Evolutionary conservation across 495 filamentous ascomycete genomes (phyloP).

Genomic region (Aspergillus incahuasiensis): DNA sequence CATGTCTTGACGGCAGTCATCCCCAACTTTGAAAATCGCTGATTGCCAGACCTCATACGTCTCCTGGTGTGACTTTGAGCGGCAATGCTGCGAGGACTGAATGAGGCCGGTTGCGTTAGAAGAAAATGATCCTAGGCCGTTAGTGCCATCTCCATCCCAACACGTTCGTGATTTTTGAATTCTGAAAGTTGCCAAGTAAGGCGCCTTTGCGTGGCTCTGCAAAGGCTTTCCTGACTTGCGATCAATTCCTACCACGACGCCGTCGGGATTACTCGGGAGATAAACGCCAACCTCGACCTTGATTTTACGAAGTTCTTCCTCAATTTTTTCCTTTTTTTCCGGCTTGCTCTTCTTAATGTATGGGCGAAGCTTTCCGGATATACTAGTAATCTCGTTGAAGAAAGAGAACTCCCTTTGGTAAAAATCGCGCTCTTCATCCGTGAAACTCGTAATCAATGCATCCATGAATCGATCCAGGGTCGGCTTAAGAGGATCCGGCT

Average conservation of each 20-base stretch:
- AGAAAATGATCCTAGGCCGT: constrained; percentile 19
- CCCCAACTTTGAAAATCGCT: constrained; percentile 99
- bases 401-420: constrained; percentile 95
- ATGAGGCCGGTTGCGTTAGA: constrained; percentile 49
- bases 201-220: constrained; percentile 96
- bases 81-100: constrained; percentile 37
- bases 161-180: constrained; percentile 72
- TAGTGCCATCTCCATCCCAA: constrained; percentile 20
- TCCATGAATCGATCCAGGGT: constrained; percentile 87
- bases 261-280: constrained; percentile 93
- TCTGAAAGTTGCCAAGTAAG: constrained; percentile 97
- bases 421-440: constrained; percentile 69
- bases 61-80: constrained; percentile 31
- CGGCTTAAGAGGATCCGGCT: constrained; percentile 91
- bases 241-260: constrained; percentile 94
- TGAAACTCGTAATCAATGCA: constrained; percentile 77
- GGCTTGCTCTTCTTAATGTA: constrained; percentile 89
- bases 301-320: constrained; percentile 95
- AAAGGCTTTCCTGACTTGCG: constrained; percentile 95
- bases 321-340: constrained; percentile 98
- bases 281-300: constrained; percentile 96
- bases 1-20: constrained; percentile 97
- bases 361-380: constrained; percentile 92
- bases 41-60: constrained; percentile 96
- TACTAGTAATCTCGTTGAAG: constrained; percentile 92